Evolutionary conservation across 345 rosid species (phyloP).

Genomic region (Hypericum perforatum): DNA sequence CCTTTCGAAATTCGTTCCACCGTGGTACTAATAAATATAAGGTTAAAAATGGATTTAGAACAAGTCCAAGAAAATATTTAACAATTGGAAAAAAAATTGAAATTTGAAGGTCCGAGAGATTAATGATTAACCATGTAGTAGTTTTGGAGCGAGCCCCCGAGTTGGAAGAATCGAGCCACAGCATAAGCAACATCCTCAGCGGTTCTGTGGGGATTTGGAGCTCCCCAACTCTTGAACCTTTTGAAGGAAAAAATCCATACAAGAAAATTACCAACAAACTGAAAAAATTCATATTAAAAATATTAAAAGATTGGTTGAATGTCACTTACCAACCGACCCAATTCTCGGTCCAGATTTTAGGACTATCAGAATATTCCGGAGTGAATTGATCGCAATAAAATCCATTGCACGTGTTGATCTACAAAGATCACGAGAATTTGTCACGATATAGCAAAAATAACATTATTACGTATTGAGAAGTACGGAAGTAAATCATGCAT

Average conservation of each 20-base stretch:
- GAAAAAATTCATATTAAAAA: not conserved
- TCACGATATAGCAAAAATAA: too few species aligned
- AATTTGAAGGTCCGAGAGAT: too few species aligned
- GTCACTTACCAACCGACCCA: constrained; percentile 14
- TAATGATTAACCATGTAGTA: constrained; percentile 11
- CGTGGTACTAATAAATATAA: constrained; percentile 7
- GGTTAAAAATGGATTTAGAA: not conserved
- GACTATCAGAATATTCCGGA: not conserved
- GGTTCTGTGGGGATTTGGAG: constrained; percentile 9
- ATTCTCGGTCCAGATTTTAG: constrained; percentile 14
- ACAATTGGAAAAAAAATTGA: not conserved
- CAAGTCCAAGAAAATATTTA: not conserved
- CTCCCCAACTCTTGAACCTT: constrained; percentile 12
- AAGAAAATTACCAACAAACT: not conserved
- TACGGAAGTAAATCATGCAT: too few species aligned
- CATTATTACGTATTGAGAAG: too few species aligned
- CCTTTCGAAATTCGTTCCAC: constrained; percentile 14
- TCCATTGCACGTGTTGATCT: constrained; percentile 15
- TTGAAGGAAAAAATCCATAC: not conserved
- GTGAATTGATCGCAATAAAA: constrained; percentile 10
- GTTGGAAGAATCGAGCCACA: constrained; percentile 14
- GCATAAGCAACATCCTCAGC: constrained; percentile 14
- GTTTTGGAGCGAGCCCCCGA: constrained; percentile 9
- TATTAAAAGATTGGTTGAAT: not conserved
- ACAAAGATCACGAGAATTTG: not conserved